These are phyloP conservation scores for Xylaria multiplex DNA, from an alignment of 2,329 filamentous ascomycete species.

Conservation along the genomic window DNA sequence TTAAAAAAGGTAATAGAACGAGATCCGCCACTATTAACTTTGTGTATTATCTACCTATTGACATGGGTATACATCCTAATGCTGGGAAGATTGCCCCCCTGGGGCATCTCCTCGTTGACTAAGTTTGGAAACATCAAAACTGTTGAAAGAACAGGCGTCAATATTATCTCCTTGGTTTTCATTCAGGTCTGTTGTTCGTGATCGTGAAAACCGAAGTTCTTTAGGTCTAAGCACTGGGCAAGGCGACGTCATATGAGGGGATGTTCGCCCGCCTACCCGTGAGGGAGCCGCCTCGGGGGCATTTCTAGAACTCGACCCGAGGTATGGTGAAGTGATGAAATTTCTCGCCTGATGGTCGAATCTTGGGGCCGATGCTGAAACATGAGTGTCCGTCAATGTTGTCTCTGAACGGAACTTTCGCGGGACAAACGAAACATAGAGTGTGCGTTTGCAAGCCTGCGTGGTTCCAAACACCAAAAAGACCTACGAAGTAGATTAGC, in stretches of 20 bases:
- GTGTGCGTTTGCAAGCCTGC: conserved; percentile 36
- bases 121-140: neutral
- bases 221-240: neutral
- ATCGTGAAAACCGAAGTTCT: neutral
- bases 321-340: neutral
- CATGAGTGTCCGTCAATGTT: neutral
- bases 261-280: neutral
- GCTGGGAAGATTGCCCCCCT: neutral
- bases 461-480: conserved; percentile 46
- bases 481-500: conserved; percentile 33
- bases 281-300: neutral
- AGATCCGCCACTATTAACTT: neutral
- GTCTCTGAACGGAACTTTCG: conserved; percentile 32
- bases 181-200: too few relatives aligned
- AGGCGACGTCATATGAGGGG: neutral
- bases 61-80: neutral
- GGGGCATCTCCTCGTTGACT: neutral
- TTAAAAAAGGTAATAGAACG: neutral
- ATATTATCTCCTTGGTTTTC: conserved; percentile 4
- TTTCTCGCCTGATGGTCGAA: neutral
- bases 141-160: conserved; percentile 9
- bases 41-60: neutral
- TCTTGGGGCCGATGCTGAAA: neutral
- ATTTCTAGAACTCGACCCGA: neutral
- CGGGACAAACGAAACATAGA: conserved; percentile 39